phyloP scores from a whole-genome alignment of 805 yeast species.

The Peterozyma xylosa region DNA sequence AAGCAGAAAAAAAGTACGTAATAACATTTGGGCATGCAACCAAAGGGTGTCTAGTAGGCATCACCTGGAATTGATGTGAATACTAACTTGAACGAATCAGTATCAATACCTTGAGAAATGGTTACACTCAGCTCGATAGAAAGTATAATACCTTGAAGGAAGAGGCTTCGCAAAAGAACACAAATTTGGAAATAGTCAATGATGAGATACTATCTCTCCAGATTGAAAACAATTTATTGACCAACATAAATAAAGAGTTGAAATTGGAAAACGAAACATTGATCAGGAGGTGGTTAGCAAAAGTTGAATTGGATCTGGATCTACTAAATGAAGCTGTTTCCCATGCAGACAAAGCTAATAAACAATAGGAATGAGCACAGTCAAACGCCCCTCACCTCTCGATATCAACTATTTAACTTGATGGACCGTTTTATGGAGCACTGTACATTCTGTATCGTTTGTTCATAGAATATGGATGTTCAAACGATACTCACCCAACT shows the following conservation, averaged over 20 bases:
- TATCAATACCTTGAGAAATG: constrained; percentile 15
- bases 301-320: constrained; percentile 33
- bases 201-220: constrained; percentile 42
- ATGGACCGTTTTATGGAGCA: background rate
- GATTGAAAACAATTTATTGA: constrained; percentile 40
- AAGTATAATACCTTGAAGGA: constrained; percentile 17
- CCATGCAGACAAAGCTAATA: constrained; percentile 12
- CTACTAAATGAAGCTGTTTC: constrained; percentile 32
- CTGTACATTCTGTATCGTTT: constrained; percentile 3
- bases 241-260: constrained; percentile 22
- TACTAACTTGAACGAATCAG: background rate
- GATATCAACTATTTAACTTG: background rate
- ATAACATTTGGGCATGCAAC: no score
- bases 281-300: constrained; percentile 35
- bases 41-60: no score
- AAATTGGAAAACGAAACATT: constrained; percentile 29
- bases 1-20: constrained; percentile 6
- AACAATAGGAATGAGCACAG: background rate
- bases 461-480: no score
- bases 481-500: no score
- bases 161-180: constrained; percentile 29
- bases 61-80: background rate
- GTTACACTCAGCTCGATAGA: constrained; percentile 15
- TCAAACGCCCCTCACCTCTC: background rate
- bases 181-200: constrained; percentile 39